Evolutionary conservation across 306 rosid species (phyloP).

Genomic region (Vigna nakashimae): DNA sequence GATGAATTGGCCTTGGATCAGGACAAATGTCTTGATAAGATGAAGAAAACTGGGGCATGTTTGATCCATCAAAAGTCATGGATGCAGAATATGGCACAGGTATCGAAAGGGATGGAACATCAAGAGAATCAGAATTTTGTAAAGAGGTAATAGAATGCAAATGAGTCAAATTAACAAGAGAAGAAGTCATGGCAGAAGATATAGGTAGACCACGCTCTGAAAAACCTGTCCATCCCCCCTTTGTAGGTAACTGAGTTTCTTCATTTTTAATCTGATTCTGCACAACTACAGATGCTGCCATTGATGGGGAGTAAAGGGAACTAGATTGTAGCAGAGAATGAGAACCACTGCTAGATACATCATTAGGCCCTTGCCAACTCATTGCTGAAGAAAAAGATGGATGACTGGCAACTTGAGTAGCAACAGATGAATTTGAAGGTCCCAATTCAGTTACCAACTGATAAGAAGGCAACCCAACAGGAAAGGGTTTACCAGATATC

Average conservation of each 20-base stretch:
- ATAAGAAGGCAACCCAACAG: slow-evolving; percentile 54
- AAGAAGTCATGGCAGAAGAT: slow-evolving; percentile 47
- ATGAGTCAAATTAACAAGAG: slow-evolving; percentile 51
- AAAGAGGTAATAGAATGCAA: slow-evolving; percentile 45
- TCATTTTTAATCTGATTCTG: slow-evolving; percentile 51
- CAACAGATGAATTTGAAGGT: slow-evolving; percentile 47
- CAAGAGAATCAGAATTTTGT: slow-evolving; percentile 52
- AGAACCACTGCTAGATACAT: slow-evolving; percentile 41
- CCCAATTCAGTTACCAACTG: slow-evolving; percentile 46
- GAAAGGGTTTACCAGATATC: slow-evolving; percentile 46
- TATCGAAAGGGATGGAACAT: slow-evolving; percentile 48
- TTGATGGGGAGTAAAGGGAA: slow-evolving; percentile 47
- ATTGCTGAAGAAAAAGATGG: slow-evolving; percentile 51
- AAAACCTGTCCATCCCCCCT: slow-evolving; percentile 46
- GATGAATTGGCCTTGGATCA: slow-evolving; percentile 46
- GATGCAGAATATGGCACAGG: slow-evolving; percentile 49
- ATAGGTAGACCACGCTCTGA: slow-evolving; percentile 48
- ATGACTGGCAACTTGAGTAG: slow-evolving; percentile 46
- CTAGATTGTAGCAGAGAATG: slow-evolving; percentile 48
- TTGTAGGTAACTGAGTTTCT: slow-evolving; percentile 49
- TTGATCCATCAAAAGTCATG: slow-evolving; percentile 39
- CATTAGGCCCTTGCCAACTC: slow-evolving; percentile 53
- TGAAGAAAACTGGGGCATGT: slow-evolving; percentile 45
- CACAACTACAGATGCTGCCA: slow-evolving; percentile 41
- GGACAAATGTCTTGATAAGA: slow-evolving; percentile 50